Evolutionary conservation across 306 rosid genomes (phyloP), one percentile per base, ranked within the genome.

Genomic region (Quercus ilex): DNA sequence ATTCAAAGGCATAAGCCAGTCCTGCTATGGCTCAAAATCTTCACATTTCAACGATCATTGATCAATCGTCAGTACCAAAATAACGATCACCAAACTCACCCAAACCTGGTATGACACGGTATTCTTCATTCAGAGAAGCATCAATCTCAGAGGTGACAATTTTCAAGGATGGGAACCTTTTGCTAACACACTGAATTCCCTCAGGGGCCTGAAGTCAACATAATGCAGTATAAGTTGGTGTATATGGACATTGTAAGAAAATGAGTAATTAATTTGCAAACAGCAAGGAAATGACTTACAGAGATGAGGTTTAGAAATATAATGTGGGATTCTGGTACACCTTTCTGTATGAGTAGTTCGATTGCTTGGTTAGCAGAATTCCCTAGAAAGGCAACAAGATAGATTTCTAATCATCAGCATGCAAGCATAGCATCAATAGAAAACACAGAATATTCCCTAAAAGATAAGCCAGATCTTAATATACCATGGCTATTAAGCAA

Each of bases 341-440:
- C 99, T 83, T 95, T 92, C 79, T 87, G 92, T 73, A 95, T 84
- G 79, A 95, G 97, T 56, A 95, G 85, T 69, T 95, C 98, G 81
- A 95, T 95, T 58, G 99, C 99, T 77, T 95, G 99, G 87, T 90
- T 92, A 43, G 99, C 99, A 69, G 99, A 92, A 85, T 95, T 95
- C 69, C 99, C 97, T 91, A 46, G 83, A 89, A 84, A 78, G 67
- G 71, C 28, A 71, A 46, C 63, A 63, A 77, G 75, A 67, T 80
- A 60, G 78, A 49, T 53, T 69, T 73, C 73, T 80, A 74, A 71
- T 77, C 72, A 75, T 68, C 46, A 74, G 55, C 20, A 55, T 62
- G 80, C 62, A 74, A 30, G 28, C 46, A 57, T 17, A 55, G 56
- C 41, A 26, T 10, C 35, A 46, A 58, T 33, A 57, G 56, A 11